Base-by-base conservation (phyloP, 2,329 filamentous ascomycete genomes). In the Paecilomyces dactylethromorphus region DNA sequence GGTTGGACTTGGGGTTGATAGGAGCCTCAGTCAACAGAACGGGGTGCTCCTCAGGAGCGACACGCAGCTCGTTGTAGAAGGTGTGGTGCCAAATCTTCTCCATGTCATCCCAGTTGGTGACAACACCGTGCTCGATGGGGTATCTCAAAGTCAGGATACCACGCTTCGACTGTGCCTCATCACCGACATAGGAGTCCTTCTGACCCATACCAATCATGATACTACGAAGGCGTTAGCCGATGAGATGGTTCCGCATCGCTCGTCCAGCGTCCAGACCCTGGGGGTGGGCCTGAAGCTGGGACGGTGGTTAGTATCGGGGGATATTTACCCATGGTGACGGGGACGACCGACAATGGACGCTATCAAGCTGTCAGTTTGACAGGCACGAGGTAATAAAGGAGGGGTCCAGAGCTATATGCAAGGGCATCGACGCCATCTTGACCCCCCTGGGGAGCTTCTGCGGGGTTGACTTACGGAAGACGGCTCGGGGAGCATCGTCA, bases 151-250 rank as follows among this genome's bases (percentile, higher is more conserved):
- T 97, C 73, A 99, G 88, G 84, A 99, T 97, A 96, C 94, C 94
- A 94, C 94, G 93, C 92, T 99, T 99, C 79, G 94, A 99, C 86
- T 99, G 94, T 83, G 94, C 94, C 87, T 99, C 94, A 84, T 99
- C 94, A 87, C 94, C 94, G 74, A 99, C 94, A 78, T 99, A 99
- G 66, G 94, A 97, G 87, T 99, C 94, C 86, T 99, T 99, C 84
- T 97, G 94, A 74, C 94, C 94, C 94, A 99, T 99, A 87, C 94
- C 94, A 81, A 99, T 97, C 94, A 99, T 99, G 86, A 99, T 97
- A 87, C 93, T 96, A 74, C 65, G 64, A 70, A 70, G 58, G 67
- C 70, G 78, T 76, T 65, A 74, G 68, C 64, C 45, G 22, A 49
- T 22, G 29, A 49, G 12, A 61, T 63, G 59, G 22, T 50, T 49